These are phyloP conservation scores for Phytophthora pluvialis DNA, from an alignment of 352 stramenopile species.

Conservation along the genomic window DNA sequence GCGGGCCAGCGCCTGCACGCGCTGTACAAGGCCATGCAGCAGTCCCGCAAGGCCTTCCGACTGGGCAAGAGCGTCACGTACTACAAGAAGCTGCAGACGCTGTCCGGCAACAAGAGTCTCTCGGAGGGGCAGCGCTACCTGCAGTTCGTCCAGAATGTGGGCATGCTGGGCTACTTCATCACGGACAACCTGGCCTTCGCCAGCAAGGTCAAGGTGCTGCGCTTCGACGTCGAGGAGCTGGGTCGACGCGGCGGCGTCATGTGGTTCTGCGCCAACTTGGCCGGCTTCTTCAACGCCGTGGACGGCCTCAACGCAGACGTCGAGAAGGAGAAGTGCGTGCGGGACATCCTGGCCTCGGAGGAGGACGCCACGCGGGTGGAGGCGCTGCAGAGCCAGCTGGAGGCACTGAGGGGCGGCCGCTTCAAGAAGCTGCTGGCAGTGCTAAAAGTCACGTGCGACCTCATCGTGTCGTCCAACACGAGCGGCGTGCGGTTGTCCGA, in stretches of 20 bases:
- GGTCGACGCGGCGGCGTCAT: conserved; percentile 73
- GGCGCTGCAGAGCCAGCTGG: conserved; percentile 63
- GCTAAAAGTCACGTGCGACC: conserved; percentile 86
- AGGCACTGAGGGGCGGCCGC: conserved; percentile 59
- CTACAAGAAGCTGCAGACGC: conserved; percentile 74
- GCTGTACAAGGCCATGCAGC: conserved; percentile 84
- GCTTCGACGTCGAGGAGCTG: conserved; percentile 70
- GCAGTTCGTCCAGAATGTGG: conserved; percentile 80
- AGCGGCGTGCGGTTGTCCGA: conserved; percentile 76
- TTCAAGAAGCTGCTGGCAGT: conserved; percentile 86
- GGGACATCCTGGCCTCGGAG: conserved; percentile 74
- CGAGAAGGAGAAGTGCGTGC: conserved; percentile 82
- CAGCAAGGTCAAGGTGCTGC: conserved; percentile 78
- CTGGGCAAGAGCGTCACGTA: conserved; percentile 85
- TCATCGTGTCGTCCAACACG: conserved; percentile 89
- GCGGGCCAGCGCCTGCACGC: conserved; percentile 74
- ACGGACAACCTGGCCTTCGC: conserved; percentile 90
- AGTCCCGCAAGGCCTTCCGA: conserved; percentile 86
- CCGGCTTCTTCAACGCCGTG: conserved; percentile 75
- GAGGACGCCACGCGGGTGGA: conserved; percentile 64
- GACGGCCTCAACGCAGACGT: conserved; percentile 78
- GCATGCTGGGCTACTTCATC: conserved; percentile 88
- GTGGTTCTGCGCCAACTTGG: conserved; percentile 88
- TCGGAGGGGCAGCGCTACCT: conserved; percentile 61
- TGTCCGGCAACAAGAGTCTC: conserved; percentile 64